phyloP scores from a whole-genome alignment of 2,329 filamentous ascomycete genomes.

The Colletotrichum aenigma region DNA sequence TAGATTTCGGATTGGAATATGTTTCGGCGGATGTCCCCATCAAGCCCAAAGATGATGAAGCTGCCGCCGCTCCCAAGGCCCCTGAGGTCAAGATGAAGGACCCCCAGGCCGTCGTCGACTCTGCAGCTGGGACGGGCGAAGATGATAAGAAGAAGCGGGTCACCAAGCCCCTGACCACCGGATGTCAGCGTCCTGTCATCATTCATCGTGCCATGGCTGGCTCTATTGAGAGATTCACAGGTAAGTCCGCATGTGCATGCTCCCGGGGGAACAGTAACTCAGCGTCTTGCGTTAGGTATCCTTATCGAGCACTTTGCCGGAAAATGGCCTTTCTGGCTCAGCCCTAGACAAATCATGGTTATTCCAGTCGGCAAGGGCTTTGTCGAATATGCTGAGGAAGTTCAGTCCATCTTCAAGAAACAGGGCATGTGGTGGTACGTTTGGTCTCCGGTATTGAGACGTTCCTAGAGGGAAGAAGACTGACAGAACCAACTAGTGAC shows the following conservation, averaged over 20 bases:
- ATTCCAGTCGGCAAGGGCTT: slow-evolving; percentile 70
- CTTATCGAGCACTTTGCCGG: slow-evolving; percentile 84
- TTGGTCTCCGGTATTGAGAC: neutral
- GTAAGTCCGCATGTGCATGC: neutral
- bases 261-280: neutral
- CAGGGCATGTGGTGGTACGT: slow-evolving; percentile 65
- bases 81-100: slow-evolving; percentile 38
- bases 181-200: slow-evolving; percentile 83
- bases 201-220: slow-evolving; percentile 84
- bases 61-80: slow-evolving; percentile 27
- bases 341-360: slow-evolving; percentile 74
- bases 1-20: slow-evolving; percentile 86
- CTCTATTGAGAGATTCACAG: slow-evolving; percentile 57
- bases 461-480: neutral
- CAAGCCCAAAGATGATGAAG: slow-evolving; percentile 37
- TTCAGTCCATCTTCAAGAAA: slow-evolving; percentile 70
- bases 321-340: slow-evolving; percentile 91
- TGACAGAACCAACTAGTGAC: slow-evolving; percentile 41
- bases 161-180: slow-evolving; percentile 61
- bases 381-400: slow-evolving; percentile 76
- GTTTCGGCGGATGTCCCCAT: slow-evolving; percentile 69
- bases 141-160: slow-evolving; percentile 38
- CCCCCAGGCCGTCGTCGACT: slow-evolving; percentile 26
- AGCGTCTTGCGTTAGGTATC: slow-evolving; percentile 58
- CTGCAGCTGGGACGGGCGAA: slow-evolving; percentile 46